These are phyloP conservation scores for Pelargonium cotyledonis DNA, from an alignment of 441 rosid genomes.

Conservation along the genomic window DNA sequence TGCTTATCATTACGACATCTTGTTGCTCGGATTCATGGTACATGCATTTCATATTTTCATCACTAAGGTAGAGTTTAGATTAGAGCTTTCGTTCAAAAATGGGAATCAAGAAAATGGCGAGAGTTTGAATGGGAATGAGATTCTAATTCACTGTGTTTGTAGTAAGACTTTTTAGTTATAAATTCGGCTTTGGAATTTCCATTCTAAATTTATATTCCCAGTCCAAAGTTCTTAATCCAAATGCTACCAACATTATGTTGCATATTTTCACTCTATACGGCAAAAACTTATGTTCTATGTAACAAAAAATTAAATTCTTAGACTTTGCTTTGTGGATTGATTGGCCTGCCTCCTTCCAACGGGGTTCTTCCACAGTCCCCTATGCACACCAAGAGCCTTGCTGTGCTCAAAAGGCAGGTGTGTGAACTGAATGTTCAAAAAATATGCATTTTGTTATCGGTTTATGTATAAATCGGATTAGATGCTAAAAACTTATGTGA, in stretches of 20 bases:
- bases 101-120: too few relatives aligned
- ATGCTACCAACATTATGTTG: background rate
- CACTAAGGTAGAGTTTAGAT: too few relatives aligned
- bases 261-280: background rate
- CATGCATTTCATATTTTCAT: background rate
- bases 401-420: slow-evolving; percentile 78
- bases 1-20: slow-evolving; percentile 77
- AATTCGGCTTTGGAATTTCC: too few relatives aligned
- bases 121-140: too few relatives aligned
- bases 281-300: slow-evolving; percentile 3
- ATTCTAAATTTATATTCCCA: too few relatives aligned
- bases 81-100: too few relatives aligned
- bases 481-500: background rate
- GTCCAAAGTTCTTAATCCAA: too few relatives aligned
- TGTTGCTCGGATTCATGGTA: slow-evolving; percentile 36
- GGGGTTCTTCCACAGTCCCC: slow-evolving; percentile 91
- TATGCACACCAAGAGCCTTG: slow-evolving; percentile 88
- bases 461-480: too few relatives aligned
- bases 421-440: background rate
- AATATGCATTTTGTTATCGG: background rate
- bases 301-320: slow-evolving; percentile 17
- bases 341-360: slow-evolving; percentile 86
- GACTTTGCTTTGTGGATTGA: slow-evolving; percentile 74
- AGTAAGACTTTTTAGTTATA: too few relatives aligned
- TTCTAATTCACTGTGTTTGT: too few relatives aligned